Evolutionary conservation across 1,284 basidiomycete species (phyloP).

Genomic region (Ceratobasidium sp.): DNA sequence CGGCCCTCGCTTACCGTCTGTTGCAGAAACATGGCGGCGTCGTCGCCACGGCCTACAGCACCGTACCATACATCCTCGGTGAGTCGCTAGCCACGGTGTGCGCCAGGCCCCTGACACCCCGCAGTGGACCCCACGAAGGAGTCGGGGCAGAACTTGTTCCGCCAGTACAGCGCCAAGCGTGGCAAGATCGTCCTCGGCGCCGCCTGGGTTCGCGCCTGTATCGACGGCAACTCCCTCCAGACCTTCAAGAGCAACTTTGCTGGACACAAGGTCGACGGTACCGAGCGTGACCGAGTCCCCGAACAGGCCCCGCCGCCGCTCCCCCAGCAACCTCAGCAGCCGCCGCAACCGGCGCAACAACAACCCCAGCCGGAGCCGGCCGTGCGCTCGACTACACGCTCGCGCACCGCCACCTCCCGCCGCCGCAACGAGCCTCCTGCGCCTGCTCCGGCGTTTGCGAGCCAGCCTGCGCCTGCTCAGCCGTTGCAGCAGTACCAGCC

Average conservation of each 20-base stretch:
- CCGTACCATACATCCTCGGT: slow-evolving; percentile 80
- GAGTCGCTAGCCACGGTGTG: slow-evolving; percentile 47
- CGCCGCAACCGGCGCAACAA: slow-evolving; percentile 47
- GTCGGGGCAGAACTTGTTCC: slow-evolving; percentile 80
- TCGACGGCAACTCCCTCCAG: slow-evolving; percentile 70
- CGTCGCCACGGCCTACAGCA: slow-evolving; percentile 75
- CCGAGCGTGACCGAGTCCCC: slow-evolving; percentile 56
- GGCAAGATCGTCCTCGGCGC: slow-evolving; percentile 76
- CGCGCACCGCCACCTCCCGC: slow-evolving; percentile 50
- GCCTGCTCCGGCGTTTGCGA: slow-evolving; percentile 19
- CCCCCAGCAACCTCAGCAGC: slow-evolving; percentile 28
- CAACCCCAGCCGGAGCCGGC: slow-evolving; percentile 48
- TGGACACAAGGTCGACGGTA: slow-evolving; percentile 79
- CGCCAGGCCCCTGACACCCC: slow-evolving; percentile 28
- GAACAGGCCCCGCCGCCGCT: slow-evolving; percentile 40
- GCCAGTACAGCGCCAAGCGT: slow-evolving; percentile 79
- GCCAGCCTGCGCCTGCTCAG: slow-evolving; percentile 51
- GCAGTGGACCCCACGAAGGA: slow-evolving; percentile 74
- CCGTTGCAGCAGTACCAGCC: too few relatives aligned
- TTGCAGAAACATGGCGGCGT: slow-evolving; percentile 76
- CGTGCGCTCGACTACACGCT: too few relatives aligned
- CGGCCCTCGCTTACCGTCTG: not conserved
- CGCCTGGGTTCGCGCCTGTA: slow-evolving; percentile 72
- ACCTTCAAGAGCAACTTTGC: slow-evolving; percentile 79
- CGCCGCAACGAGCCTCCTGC: slow-evolving; percentile 12